Conservation (phyloP, 1,139 yeast genomes). For the Kazachstania sp. region DNA sequence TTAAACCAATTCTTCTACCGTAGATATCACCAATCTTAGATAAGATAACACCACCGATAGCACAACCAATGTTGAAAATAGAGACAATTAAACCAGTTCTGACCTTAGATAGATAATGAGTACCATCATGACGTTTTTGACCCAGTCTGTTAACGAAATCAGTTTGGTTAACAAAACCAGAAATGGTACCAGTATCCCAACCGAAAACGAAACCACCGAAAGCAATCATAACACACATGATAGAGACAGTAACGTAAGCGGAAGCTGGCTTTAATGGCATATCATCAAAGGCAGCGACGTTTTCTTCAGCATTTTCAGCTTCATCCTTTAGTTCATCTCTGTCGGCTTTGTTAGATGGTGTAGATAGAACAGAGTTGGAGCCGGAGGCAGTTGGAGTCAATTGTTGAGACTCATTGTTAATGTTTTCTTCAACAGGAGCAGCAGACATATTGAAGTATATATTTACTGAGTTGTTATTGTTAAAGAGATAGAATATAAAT, state of each 20-base stretch:
- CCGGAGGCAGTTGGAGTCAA: slow-evolving; percentile 3
- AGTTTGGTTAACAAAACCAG: slow-evolving; percentile 66
- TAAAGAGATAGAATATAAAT: background rate
- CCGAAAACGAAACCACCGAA: slow-evolving; percentile 65
- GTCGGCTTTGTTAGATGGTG: slow-evolving; percentile 13
- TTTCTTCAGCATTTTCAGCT: slow-evolving; percentile 22
- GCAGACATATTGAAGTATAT: slow-evolving; percentile 4
- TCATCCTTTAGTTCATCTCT: slow-evolving; percentile 5
- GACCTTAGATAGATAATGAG: slow-evolving; percentile 38
- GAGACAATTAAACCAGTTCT: slow-evolving; percentile 57
- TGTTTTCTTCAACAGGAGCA: slow-evolving; percentile 3
- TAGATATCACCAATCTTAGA: slow-evolving; percentile 47
- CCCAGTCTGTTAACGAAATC: slow-evolving; percentile 48
- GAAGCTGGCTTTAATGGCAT: slow-evolving; percentile 19
- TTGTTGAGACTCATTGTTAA: background rate
- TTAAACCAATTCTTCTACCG: slow-evolving; percentile 55
- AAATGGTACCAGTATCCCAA: slow-evolving; percentile 70
- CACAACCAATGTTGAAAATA: slow-evolving; percentile 62
- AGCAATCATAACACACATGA: slow-evolving; percentile 42
- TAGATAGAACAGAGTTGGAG: slow-evolving; percentile 8
- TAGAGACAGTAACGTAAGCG: slow-evolving; percentile 33
- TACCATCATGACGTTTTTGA: slow-evolving; percentile 40
- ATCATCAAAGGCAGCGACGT: slow-evolving; percentile 10
- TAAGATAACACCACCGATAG: slow-evolving; percentile 51
- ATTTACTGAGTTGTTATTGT: background rate